A percentile compares a stretch with the other conserved stretches of the same genome.
These are phyloP conservation scores for Fraxinus baroniana DNA, from an alignment of 305 asterid species.

Conservation along the genomic window DNA sequence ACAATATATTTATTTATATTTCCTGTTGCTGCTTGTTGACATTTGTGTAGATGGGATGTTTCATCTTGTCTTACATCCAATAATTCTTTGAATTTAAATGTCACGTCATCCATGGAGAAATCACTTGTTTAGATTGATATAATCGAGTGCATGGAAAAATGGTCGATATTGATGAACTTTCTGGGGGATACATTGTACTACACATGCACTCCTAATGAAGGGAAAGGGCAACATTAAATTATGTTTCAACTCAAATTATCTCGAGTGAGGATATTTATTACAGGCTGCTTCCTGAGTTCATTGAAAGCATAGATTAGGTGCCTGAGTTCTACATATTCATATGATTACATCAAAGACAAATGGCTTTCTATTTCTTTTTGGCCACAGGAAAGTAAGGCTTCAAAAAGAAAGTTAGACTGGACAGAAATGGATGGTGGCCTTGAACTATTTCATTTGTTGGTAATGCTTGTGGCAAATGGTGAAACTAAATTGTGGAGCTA, in stretches of 20 bases:
- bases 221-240: background rate
- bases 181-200: background rate
- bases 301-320: background rate
- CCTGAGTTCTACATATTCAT: background rate
- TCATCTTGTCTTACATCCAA: constrained; percentile 3
- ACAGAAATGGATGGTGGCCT: background rate
- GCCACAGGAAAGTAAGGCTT: background rate
- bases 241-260: background rate
- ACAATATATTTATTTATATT: background rate
- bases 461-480: background rate
- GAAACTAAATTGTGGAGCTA: background rate
- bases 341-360: background rate
- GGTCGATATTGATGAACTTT: constrained; percentile 17
- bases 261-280: background rate
- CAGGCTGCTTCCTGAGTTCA: background rate
- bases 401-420: background rate
- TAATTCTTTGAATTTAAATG: background rate
- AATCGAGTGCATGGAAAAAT: background rate
- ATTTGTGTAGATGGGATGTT: constrained; percentile 7
- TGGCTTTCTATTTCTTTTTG: background rate
- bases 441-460: background rate
- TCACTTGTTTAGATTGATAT: constrained; percentile 2
- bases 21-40: constrained; percentile 3
- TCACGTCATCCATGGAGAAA: background rate
- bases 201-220: background rate